phyloP scores from a whole-genome alignment of 139 green algal genomes.

The Chloropicon primus region DNA sequence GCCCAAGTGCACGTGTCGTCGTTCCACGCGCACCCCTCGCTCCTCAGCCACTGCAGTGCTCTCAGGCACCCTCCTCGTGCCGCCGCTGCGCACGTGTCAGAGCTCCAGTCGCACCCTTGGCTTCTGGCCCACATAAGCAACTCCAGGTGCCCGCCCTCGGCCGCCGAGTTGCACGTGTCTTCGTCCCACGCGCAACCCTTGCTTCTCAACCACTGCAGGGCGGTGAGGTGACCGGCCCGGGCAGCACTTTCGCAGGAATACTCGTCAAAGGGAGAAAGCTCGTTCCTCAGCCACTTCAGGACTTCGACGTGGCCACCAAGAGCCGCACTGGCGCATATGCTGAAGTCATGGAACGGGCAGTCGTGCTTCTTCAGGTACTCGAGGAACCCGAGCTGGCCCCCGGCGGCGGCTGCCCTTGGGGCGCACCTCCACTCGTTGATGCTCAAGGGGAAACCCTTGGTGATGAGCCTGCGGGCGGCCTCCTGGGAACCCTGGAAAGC shows the following conservation, averaged over 20 bases:
- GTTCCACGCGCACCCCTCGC: background rate
- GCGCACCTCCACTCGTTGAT: too few relatives aligned
- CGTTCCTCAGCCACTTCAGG: background rate
- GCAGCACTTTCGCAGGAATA: background rate
- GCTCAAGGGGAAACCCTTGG: too few relatives aligned
- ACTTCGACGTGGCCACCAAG: background rate
- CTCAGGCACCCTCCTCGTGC: background rate
- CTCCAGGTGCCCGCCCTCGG: constrained; percentile 1
- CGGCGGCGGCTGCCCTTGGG: background rate
- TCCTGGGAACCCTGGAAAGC: too few relatives aligned
- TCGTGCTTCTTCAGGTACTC: background rate
- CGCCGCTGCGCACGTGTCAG: too few relatives aligned
- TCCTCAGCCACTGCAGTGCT: background rate
- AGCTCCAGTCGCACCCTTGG: too few relatives aligned
- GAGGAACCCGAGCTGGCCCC: background rate
- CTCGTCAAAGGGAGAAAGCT: too few relatives aligned
- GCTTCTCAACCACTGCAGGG: background rate
- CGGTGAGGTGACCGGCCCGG: background rate
- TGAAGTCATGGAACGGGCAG: too few relatives aligned
- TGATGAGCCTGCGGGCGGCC: too few relatives aligned
- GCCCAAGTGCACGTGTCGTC: background rate
- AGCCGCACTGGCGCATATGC: background rate
- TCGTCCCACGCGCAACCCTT: constrained; percentile 1
- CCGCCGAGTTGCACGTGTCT: constrained; percentile 1
- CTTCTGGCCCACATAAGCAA: background rate